Evolutionary conservation across 441 rosid species (phyloP).

Genomic region (Aleurites moluccanus): DNA sequence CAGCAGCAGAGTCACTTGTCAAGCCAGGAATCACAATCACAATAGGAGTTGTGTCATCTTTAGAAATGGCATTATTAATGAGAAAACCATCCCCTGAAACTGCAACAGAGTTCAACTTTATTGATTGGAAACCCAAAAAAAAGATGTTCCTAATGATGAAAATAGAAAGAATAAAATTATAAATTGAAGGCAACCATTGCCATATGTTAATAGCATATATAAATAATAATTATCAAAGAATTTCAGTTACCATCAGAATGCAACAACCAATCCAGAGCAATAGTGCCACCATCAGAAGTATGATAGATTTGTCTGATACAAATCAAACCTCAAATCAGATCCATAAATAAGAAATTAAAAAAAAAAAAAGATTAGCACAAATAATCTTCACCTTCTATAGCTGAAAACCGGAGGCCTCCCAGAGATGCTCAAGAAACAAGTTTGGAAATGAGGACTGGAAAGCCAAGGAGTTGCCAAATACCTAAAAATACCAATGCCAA

Average conservation of each 20-base stretch:
- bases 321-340: neutral
- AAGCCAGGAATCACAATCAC: constrained; percentile 77
- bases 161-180: neutral
- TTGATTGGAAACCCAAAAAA: constrained; percentile 1
- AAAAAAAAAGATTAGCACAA: neutral
- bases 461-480: constrained; percentile 81
- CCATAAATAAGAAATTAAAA: neutral
- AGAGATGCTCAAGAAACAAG: constrained; percentile 56
- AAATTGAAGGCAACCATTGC: neutral
- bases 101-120: constrained; percentile 27
- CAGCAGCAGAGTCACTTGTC: constrained; percentile 77
- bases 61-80: constrained; percentile 31
- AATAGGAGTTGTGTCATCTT: constrained; percentile 62
- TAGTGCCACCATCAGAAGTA: constrained; percentile 77
- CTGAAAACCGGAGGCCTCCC: constrained; percentile 72
- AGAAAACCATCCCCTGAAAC: constrained; percentile 37
- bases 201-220: too few species aligned
- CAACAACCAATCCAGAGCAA: constrained; percentile 82
- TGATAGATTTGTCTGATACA: constrained; percentile 60
- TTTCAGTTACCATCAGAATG: constrained; percentile 48
- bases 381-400: constrained; percentile 53
- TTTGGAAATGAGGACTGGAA: constrained; percentile 84
- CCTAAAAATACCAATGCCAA: constrained; percentile 18
- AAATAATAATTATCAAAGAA: too few species aligned
- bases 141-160: neutral